Evolutionary conservation across 208 protist genomes (phyloP), one percentile per base, ranked within the genome.

Genomic region (Leishmania gerbilli): DNA sequence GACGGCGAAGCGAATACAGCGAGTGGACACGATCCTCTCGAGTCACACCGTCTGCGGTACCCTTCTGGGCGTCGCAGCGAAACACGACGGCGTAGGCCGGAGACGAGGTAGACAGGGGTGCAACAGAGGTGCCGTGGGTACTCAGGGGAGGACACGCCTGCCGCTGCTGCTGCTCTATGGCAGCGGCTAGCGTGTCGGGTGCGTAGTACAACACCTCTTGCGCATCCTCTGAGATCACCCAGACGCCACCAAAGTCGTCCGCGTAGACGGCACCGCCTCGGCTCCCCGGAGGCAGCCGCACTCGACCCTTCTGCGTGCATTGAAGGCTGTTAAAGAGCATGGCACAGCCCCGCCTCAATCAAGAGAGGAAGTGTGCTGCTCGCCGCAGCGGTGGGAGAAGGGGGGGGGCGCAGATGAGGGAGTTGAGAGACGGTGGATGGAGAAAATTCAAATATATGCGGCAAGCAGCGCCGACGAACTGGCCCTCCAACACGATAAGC

Each of bases 241-340:
- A 85, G 11, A 75, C 71, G 8, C 81, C 81, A 37, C 81, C 81
- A 67, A 67, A 85, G 81, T 85, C 76, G 62, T 85, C 81, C 3
- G 77, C 58, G 55, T 75, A 65, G 40, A 85, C 71, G n/a, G 77
- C 60, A 27, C 51, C 34, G 5, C 71, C 81, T 8, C 71, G 17
- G 62, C 7, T 34, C 34, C 49, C 62, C 3, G 3, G 49, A 37
- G 81, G 77, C 58, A 77, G 31, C 3, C 40, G 71, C 42, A 85
- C 76, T 3, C 77, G 45, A 0, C 71, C 81, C 45, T 81, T 80
- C 49, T 85, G 81, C 0, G 75, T 40, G 51, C 81, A 85, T 47
- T 85, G 60, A 55, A 85, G 77, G n/a, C 37, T 55, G 40, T 27
- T 24, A 9, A 85, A 78, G 49, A 78, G 62, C 74, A 72, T 72